A percentile compares a stretch with the other conserved stretches of the same genome.
These are phyloP conservation scores for Ophiostoma fasciatum DNA, from an alignment of 2,329 filamentous ascomycete species.

Conservation along the genomic window DNA sequence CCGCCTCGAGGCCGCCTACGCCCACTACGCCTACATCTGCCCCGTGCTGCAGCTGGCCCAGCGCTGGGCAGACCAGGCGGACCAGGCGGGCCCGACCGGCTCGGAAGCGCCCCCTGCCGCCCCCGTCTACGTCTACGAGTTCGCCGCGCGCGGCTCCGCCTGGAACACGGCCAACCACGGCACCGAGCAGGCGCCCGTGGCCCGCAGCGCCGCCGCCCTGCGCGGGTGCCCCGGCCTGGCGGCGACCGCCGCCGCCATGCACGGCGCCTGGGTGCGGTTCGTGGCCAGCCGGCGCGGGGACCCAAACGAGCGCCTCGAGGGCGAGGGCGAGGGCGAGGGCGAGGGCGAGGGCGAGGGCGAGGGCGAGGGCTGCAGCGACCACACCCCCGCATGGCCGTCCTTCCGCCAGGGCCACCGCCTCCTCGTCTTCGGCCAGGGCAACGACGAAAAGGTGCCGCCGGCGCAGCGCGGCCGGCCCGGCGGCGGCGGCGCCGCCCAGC, in stretches of 20 bases:
- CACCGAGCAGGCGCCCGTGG: conserved; percentile 28
- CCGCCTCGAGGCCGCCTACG: conserved; percentile 45
- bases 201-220: conserved; percentile 26
- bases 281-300: conserved; percentile 10
- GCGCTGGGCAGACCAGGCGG: no score
- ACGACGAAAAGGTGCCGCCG: conserved; percentile 32
- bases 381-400: no score
- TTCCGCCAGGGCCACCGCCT: no score
- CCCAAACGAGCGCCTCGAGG: no score
- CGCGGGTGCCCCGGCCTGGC: conserved; percentile 21
- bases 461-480: conserved; percentile 1
- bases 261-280: conserved; percentile 26
- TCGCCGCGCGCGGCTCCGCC: conserved; percentile 29
- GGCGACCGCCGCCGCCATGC: conserved; percentile 26
- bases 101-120: background rate
- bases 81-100: no score
- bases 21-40: conserved; percentile 49
- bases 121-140: conserved; percentile 42
- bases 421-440: conserved; percentile 42
- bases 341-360: no score
- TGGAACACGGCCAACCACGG: conserved; percentile 30
- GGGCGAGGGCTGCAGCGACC: conserved; percentile 10
- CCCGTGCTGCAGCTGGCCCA: conserved; percentile 47
- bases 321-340: no score
- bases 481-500: conserved; percentile 17